Evolutionary conservation across 768 basidiomycete genomes (phyloP), one percentile per base, ranked within the genome.

Genomic region (Macrolepiota fuliginosa): DNA sequence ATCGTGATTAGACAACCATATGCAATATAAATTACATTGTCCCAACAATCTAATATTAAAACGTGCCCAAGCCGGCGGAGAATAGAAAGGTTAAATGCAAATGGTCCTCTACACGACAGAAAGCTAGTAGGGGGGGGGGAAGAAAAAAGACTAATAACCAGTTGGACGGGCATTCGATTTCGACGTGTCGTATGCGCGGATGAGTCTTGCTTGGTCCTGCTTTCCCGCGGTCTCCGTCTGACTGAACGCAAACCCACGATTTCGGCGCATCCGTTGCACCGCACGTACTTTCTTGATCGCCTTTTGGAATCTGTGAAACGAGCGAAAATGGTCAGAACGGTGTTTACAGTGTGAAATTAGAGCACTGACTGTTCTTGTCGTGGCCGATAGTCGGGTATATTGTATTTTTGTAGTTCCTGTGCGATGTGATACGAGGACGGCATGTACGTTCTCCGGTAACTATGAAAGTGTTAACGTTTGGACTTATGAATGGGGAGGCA

Each of bases 221-320:
- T 86, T 86, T 32, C 86, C 84, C 27, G 82, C 80, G 66, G 90
- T 91, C 74, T 98, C 96, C 2, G 95, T 97, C 74, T 98, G 96
- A 73, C 91, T 94, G 80, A 99, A 99, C 3, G 97, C 97, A 72
- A 98, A 99, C 2, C 97, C 97, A 52, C 97, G 88, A 64, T 94
- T 97, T 60, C 93, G 83, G 13, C 97, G 89, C 91, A 98, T 94
- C 36, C 97, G 87, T 71, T 99, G 97, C 1, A 95, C 92, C 0
- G 97, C 97, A n/a, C 97, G 87, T 12, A 99, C 97, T 73, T 99
- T 99, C 76, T 98, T 98, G 82, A 99, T 99, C 15, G 97, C 97
- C 72, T 98, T 97, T 74, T 98, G 95, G 77, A 97, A 97, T 74
- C 93, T 96, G 61, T 27, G 62, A 67, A 55, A 53, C 60, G 35